Evolutionary conservation across 129 eudicot genomes (phyloP), one percentile per base, ranked within the genome.

Genomic region (Flaveria bidentis): DNA sequence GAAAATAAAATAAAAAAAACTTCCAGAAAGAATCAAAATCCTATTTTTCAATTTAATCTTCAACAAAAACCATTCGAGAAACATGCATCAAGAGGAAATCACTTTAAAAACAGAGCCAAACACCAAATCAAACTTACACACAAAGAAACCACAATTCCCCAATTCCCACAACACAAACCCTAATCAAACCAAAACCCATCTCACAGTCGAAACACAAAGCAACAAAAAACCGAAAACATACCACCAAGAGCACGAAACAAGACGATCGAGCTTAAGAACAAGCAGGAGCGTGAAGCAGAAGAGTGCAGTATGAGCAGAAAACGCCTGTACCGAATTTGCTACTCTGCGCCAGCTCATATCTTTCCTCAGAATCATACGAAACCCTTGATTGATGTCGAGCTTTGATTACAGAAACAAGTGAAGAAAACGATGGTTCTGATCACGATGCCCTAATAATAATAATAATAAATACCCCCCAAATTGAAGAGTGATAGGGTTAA

Each of bases 291-390:
- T 85, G 84, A 85, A 82, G 77, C 80, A 63, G 56, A 85, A 85
- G 26, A 85, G 86, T 67, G 83, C 61, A 74, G 72, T 60, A 25
- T 85, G 89, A 52, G 89, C 89, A 55, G 80, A 52, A 10, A 85
- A 73, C 7, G 84, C 82, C 76, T 85, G 89, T 44, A 79, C 63
- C 8, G 89, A 85, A 78, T 85, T 79, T 17, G 80, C 86, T 62
- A 85, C 80, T 72, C 84, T 85, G 39, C 82, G 77, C 89, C 89
- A 85, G 77, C 82, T 85, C 89, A 85, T 85, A 58, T 81, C 74
- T 69, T 76, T 69, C 67, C 77, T 78, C 61, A 62, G 76, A 51
- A 75, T 60, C 81, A 81, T 81, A 74, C 58, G 36, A 72, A 65
- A 73, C 71, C 71, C 76, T 70, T 28, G 41, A 36, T 36, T 36